A percentile compares a stretch with the other conserved stretches of the same genome.
Evolutionary conservation across 2,329 filamentous ascomycete genomes (phyloP).

Genomic region (Neofusicoccum umdonicola): DNA sequence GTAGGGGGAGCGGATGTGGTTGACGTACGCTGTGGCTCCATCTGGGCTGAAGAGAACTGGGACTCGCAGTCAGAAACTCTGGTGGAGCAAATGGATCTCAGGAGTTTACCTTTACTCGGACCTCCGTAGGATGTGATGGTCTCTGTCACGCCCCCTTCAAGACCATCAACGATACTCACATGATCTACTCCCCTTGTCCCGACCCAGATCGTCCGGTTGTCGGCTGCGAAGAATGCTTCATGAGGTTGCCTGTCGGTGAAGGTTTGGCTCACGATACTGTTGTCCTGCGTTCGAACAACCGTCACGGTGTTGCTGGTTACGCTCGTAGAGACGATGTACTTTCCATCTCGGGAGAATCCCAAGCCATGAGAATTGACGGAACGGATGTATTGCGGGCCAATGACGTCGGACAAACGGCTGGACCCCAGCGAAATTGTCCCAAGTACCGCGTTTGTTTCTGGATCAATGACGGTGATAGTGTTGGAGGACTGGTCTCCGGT

Average conservation of each 20-base stretch:
- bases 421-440: conserved; percentile 17
- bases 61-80: background rate
- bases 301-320: conserved; percentile 17
- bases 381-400: conserved; percentile 16
- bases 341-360: conserved; percentile 14
- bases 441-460: background rate
- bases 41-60: conserved; percentile 18
- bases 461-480: conserved; percentile 18
- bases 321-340: conserved; percentile 18
- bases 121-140: conserved; percentile 8
- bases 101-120: conserved; percentile 12
- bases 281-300: conserved; percentile 13
- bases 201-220: conserved; percentile 17
- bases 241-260: conserved; percentile 15
- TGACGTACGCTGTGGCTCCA: conserved; percentile 16
- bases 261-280: conserved; percentile 8
- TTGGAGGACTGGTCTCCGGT: conserved; percentile 18
- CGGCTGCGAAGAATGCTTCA: conserved; percentile 16
- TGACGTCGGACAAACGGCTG: background rate
- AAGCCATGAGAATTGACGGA: conserved; percentile 16
- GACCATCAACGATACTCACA: conserved; percentile 10
- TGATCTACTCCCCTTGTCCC: conserved; percentile 13
- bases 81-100: too few species aligned
- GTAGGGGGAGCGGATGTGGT: conserved; percentile 18
- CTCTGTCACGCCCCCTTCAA: conserved; percentile 6